Evolutionary conservation across 2,329 filamentous ascomycete species (phyloP).

Genomic region (Beauveria varroae): DNA sequence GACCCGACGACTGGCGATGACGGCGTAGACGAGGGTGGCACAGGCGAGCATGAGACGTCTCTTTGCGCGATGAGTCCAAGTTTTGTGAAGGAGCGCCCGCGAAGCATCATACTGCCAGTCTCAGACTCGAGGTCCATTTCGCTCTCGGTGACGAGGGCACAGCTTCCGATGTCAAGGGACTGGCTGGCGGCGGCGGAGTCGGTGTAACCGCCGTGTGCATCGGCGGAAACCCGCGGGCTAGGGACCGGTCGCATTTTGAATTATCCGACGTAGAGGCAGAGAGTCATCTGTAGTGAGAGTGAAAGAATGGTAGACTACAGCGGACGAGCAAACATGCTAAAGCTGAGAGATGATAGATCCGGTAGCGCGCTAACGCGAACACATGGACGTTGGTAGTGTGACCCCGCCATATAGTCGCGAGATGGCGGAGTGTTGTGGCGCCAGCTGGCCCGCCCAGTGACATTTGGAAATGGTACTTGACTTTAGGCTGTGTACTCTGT

Average conservation of each 20-base stretch:
- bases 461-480: neutral
- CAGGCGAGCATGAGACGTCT: neutral
- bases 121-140: conserved; percentile 18
- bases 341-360: neutral
- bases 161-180: conserved; percentile 21
- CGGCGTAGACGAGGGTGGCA: conserved; percentile 1
- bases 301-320: neutral
- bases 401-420: conserved; percentile 8
- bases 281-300: neutral
- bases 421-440: conserved; percentile 7
- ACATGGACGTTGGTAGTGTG: neutral
- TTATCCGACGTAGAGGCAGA: neutral
- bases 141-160: conserved; percentile 29
- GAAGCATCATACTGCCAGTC: neutral
- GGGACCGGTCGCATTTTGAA: conserved; percentile 16
- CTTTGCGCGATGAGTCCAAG: neutral
- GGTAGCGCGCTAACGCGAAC: neutral
- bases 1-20: conserved; percentile 1
- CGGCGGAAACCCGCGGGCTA: neutral
- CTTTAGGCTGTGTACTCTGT: no score
- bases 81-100: neutral
- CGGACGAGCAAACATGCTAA: neutral
- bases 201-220: neutral
- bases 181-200: conserved; percentile 1
- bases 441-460: neutral